Conservation (phyloP, 306 rosid species). For the Glycyrrhiza uralensis region DNA sequence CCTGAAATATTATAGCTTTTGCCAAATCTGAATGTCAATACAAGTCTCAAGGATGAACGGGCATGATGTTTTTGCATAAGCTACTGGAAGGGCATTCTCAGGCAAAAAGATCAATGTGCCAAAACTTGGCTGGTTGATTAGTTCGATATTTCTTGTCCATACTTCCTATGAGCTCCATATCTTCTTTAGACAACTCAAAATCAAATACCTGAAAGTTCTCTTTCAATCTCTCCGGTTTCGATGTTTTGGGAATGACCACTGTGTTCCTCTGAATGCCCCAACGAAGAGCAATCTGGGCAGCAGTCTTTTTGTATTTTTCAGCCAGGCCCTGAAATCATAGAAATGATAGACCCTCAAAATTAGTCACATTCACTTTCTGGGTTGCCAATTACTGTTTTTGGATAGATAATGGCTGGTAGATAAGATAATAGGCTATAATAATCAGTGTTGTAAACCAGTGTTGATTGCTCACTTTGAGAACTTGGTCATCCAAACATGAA, state of each 20-base stretch:
- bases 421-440: not conserved
- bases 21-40: not conserved
- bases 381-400: not conserved
- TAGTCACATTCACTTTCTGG: not conserved
- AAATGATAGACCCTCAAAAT: conserved; percentile 2
- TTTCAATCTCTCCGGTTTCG: conserved; percentile 72
- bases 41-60: conserved; percentile 1
- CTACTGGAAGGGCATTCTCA: conserved; percentile 29
- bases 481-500: conserved; percentile 74
- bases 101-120: conserved; percentile 81
- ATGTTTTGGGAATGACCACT: conserved; percentile 74
- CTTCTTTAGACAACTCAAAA: conserved; percentile 65
- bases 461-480: conserved; percentile 55
- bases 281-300: conserved; percentile 72
- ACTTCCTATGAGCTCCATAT: conserved; percentile 54
- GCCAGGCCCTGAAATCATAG: conserved; percentile 54
- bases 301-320: conserved; percentile 61
- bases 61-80: not conserved
- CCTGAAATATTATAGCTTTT: not conserved
- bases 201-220: conserved; percentile 70
- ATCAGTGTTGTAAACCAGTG: not conserved
- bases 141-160: conserved; percentile 63
- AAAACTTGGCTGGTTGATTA: conserved; percentile 74
- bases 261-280: conserved; percentile 83
- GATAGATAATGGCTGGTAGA: not conserved